Evolutionary conservation across 2,329 filamentous ascomycete species (phyloP), one percentile per base, ranked within the genome.

Genomic region (Aquanectria penicillioides): DNA sequence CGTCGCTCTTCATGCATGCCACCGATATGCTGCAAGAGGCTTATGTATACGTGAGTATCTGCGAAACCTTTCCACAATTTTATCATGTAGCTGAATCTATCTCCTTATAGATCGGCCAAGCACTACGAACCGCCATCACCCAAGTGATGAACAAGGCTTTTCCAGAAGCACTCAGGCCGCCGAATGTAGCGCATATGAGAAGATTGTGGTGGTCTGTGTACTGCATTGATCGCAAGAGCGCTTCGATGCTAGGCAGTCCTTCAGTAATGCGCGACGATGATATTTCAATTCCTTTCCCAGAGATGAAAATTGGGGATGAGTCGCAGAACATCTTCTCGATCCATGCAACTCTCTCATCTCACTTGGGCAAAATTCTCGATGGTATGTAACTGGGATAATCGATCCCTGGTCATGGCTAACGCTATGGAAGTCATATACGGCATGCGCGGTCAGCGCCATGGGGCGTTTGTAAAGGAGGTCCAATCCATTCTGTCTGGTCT

Each of bases 171-270:
- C 22, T 63, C 28, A 61, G 47, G 23, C 61, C 61, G 1, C 25
- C 59, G 15, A 61, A 61, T 22, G 46, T 61, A 3, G 59, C 63
- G 50, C 61, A 66, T 31, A 56, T 53, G 38, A 59, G 64, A 11
- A 58, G 53, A 5, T 49, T 67, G 4, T 67, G 61, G 64, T 67
- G 64, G 64, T 61, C 61, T 9, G 56, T 65, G 4, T 67, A 66
- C 31, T 67, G 64, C 9, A 66, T 67, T 5, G 64, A 67, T 10
- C 59, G 64, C 7, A 66, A 66, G 18, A 64, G 58, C 15, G 61
- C 64, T 12, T 50, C 54, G 6, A 60, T 66, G 61, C 20, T 66
- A 4, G 63, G 63, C 1, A 66, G 51, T 18, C 63, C 52, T 1
- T 66, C 61, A 1, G 40, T 62, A 6, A 66, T 64, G 58, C 53